These are phyloP conservation scores for Nicotiana sylvestris DNA, from an alignment of 257 asterid species.

Conservation along the genomic window DNA sequence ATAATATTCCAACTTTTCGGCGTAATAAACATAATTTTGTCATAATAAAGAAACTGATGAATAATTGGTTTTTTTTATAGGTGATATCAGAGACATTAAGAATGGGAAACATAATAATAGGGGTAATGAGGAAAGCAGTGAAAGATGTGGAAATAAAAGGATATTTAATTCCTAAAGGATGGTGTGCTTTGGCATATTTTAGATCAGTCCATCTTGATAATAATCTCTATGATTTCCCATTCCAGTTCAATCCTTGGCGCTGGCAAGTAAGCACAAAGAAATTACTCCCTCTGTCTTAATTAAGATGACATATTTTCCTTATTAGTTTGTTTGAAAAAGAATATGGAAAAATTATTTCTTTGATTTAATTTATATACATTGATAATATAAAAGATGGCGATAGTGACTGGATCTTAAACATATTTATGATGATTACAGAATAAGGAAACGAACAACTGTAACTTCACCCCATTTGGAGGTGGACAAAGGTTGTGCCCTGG, in stretches of 20 bases:
- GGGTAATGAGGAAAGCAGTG: slow-evolving; percentile 84
- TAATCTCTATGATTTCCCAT: slow-evolving; percentile 52
- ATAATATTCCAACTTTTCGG: background rate
- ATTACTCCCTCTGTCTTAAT: too few relatives aligned
- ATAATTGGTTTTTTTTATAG: slow-evolving; percentile 22
- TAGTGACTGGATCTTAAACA: background rate
- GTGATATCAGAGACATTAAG: slow-evolving; percentile 87
- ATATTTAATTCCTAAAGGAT: slow-evolving; percentile 69
- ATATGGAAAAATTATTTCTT: too few relatives aligned
- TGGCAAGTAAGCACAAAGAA: slow-evolving; percentile 69
- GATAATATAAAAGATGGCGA: too few relatives aligned
- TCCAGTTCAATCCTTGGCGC: slow-evolving; percentile 84
- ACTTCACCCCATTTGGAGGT: slow-evolving; percentile 91
- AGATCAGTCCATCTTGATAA: slow-evolving; percentile 86
- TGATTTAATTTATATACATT: too few relatives aligned
- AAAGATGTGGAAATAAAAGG: slow-evolving; percentile 87
- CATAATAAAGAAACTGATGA: background rate
- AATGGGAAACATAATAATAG: slow-evolving; percentile 79
- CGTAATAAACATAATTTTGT: background rate
- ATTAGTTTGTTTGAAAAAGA: too few relatives aligned
- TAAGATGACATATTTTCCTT: too few relatives aligned
- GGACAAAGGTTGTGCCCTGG: slow-evolving; percentile 96
- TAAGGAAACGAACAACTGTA: slow-evolving; percentile 42
- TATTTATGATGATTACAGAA: slow-evolving; percentile 24
- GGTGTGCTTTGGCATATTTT: slow-evolving; percentile 77